Evolutionary conservation across 768 basidiomycete species (phyloP), one percentile per base, ranked within the genome.

Genomic region (Mycena kentingensis): DNA sequence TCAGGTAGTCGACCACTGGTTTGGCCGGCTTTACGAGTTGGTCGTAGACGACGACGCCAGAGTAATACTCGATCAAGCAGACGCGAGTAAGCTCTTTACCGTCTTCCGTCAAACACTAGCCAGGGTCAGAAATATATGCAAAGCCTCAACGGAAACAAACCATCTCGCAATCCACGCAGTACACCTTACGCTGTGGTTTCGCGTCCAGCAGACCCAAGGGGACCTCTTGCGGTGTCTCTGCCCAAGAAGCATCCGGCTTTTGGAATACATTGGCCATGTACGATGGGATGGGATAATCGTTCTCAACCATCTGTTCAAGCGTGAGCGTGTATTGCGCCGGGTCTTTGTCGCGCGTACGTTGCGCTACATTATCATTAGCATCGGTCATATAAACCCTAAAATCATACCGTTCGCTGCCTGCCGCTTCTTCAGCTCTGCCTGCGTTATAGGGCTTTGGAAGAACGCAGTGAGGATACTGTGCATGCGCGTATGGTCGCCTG

Each of bases 121-220:
- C 39, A 41, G 34, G 48, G 34, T 34, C 38, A 11, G 39, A 0
- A 51, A 31, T 51, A 45, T 21, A 41, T n/a, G 28, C 19, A 18
- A 15, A 49, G 39, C 42, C 4, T 18, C 28, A 16, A 44, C 43
- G 16, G 11, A 29, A 10, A 63, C 82, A 47, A 54, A 92, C 95
- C 96, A 98, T 98, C 68, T 98, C 96, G 68, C 96, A 98, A 76
- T 99, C 96, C 41, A 99, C 80, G 0, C 92, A 91, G 49, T 90
- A 85, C 22, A 96, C 80, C 52, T 73, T 76, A 4, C 79, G 75
- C 38, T 66, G 66, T n/a, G 61, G 63, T 26, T 63, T 69, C 29
- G 46, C 62, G 16, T 70, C 57, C n/a, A 72, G 39, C 28, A 73
- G 46, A 3, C 70, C 58, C 26, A 68, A 63, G 32, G 69, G 61